Conservation (phyloP, 2,329 filamentous ascomycete species). For the Penicillium sp. region DNA sequence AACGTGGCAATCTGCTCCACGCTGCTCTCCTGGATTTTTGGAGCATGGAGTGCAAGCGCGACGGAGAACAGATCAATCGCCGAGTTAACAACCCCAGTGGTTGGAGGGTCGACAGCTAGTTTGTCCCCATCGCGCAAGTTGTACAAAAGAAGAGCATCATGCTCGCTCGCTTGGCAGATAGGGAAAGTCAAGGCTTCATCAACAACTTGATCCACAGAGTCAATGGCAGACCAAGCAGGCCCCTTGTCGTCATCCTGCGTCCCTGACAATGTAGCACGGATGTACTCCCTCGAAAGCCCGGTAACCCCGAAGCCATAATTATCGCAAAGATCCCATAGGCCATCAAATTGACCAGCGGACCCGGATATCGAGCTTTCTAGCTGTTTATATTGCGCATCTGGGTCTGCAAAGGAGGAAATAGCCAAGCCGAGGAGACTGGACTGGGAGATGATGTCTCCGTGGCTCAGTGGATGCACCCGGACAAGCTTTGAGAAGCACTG, state of each 20-base stretch:
- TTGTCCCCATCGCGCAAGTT: conserved; percentile 51
- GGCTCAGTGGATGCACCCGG: conserved; percentile 80
- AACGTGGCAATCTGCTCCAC: conserved; percentile 92
- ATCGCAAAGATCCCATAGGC: conserved; percentile 90
- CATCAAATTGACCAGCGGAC: conserved; percentile 86
- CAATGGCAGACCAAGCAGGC: conserved; percentile 40
- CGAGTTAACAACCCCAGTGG: conserved; percentile 91
- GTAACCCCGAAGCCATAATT: conserved; percentile 95
- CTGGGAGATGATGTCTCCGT: conserved; percentile 82
- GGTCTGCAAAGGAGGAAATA: conserved; percentile 89
- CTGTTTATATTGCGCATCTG: conserved; percentile 73
- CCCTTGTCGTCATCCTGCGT: conserved; percentile 65
- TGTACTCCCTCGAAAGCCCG: conserved; percentile 76
- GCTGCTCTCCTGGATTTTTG: conserved; percentile 93
- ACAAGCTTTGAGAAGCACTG: conserved; percentile 94
- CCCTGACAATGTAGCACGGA: conserved; percentile 68
- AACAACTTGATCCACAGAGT: conserved; percentile 40
- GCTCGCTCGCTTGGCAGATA: conserved; percentile 79
- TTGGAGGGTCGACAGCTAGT: conserved; percentile 71
- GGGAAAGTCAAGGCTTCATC: conserved; percentile 56
- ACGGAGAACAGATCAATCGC: conserved; percentile 93
- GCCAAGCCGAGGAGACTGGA: conserved; percentile 89
- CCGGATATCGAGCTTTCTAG: conserved; percentile 89
- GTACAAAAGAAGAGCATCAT: conserved; percentile 84
- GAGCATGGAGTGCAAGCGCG: conserved; percentile 81